Conservation (phyloP, 108 stramenopile genomes). For the Aurantiochytrium sp. region DNA sequence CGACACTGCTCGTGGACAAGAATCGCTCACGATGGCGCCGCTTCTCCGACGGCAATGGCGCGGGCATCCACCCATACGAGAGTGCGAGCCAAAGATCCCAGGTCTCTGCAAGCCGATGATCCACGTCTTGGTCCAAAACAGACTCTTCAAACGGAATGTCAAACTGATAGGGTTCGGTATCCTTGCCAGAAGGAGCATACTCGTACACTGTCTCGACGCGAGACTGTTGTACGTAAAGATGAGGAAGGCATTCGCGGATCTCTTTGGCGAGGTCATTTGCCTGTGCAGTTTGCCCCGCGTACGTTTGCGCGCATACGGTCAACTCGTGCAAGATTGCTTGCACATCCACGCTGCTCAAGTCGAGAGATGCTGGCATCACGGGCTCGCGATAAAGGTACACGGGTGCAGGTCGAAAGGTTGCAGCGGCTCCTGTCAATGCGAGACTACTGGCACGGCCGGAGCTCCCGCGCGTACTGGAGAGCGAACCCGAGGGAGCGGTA, state of each 20-base stretch:
- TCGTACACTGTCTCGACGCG: background rate
- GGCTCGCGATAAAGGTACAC: background rate
- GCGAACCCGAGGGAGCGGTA: background rate
- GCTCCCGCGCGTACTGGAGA: background rate
- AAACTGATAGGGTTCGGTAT: background rate
- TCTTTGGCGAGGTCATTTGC: background rate
- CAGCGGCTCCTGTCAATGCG: no score
- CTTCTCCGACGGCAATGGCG: background rate
- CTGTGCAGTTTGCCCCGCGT: background rate
- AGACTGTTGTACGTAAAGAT: background rate
- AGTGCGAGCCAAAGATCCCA: background rate
- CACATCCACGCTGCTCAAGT: background rate
- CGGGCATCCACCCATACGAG: background rate
- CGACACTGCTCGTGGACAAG: background rate
- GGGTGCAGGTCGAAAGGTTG: background rate
- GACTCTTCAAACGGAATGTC: slow-evolving; percentile 2
- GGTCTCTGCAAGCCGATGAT: background rate
- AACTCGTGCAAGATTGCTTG: background rate
- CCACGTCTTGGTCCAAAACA: background rate
- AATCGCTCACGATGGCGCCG: background rate
- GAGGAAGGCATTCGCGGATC: background rate
- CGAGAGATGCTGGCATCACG: background rate
- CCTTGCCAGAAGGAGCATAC: background rate
- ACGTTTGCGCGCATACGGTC: background rate
- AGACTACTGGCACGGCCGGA: background rate